Conservation (phyloP, 768 basidiomycete genomes). For the Xerocomus spinulosus region DNA sequence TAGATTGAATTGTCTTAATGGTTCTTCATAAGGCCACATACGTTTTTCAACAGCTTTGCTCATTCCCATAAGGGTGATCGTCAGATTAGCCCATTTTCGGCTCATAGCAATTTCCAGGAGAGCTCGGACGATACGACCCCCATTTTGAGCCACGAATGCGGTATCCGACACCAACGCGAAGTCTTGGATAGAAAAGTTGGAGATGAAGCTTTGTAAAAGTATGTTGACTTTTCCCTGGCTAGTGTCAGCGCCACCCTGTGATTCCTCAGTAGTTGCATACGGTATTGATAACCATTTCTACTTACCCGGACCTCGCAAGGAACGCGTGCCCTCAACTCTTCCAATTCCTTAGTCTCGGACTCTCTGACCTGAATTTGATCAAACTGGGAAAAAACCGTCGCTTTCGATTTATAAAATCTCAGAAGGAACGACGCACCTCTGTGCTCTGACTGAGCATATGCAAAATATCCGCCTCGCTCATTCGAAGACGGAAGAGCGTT, state of each 20-base stretch:
- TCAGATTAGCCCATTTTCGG: constrained; percentile 83
- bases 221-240: constrained; percentile 90
- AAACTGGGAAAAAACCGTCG: constrained; percentile 50
- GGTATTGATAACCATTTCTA: neutral
- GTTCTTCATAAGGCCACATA: constrained; percentile 94
- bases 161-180: constrained; percentile 95
- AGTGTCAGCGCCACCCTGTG: constrained; percentile 59
- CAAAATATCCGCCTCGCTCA: constrained; percentile 93
- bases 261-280: neutral
- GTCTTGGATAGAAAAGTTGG: constrained; percentile 75
- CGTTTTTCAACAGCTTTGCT: constrained; percentile 92
- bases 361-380: constrained; percentile 94
- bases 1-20: constrained; percentile 75
- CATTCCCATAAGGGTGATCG: constrained; percentile 77
- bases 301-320: constrained; percentile 81
- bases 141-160: constrained; percentile 92
- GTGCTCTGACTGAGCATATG: constrained; percentile 84
- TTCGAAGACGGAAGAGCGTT: constrained; percentile 64
- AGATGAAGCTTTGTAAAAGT: constrained; percentile 87
- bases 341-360: constrained; percentile 80
- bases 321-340: constrained; percentile 56
- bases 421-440: constrained; percentile 52
- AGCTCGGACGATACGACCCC: constrained; percentile 90
- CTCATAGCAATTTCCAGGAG: constrained; percentile 92
- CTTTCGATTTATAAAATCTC: neutral